Evolutionary conservation across 768 basidiomycete genomes (phyloP), one percentile per base, ranked within the genome.

Genomic region (Pisolithus albus): DNA sequence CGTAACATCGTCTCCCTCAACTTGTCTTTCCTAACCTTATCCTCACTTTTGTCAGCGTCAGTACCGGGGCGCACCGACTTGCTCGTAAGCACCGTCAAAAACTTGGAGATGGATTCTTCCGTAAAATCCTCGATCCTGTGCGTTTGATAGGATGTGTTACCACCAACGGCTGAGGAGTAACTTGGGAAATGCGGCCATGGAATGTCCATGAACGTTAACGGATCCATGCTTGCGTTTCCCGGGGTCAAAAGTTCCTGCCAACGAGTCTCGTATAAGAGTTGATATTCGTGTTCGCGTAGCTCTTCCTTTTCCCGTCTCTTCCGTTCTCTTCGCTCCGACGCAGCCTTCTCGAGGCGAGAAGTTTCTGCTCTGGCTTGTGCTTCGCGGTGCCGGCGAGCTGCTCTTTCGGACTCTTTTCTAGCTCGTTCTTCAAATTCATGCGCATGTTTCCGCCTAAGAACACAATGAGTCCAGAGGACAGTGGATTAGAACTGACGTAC

Each of bases 1-100:
- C 86, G 81, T 23, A 88, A 64, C 59, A 87, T 74, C 0, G 83
- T 75, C 66, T 87, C 86, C 58, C 83, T 72, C 42, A 88, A 59
- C 55, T 75, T 82, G 18, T 87, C 83, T 61, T 78, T 83, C 45
- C 74, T 69, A 32, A 71, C 72, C 61, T 75, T 79, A 64, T 72
- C 78, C 32, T 64, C 62, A 19, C 52, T 52, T 18, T 68, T 70
- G 46, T 53, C 61, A 19, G 56, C 47, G 18, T 47, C 44, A 41
- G 56, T 49, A 42, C 50, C 40, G 19, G 32, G 8, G 16, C 43
- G 36, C 1, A 48, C 46, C 13, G 32, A 30, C 42, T 46, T 24
- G 38, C 53, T 36, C 26, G 46, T 39, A 46, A 50, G 41, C 2
- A 75, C 71, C 37, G 86, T 57, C 19, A 89, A 65, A 60, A 89